Base-by-base conservation (phyloP, 2,329 filamentous ascomycete genomes). In the Proliferodiscus dingleyae region DNA sequence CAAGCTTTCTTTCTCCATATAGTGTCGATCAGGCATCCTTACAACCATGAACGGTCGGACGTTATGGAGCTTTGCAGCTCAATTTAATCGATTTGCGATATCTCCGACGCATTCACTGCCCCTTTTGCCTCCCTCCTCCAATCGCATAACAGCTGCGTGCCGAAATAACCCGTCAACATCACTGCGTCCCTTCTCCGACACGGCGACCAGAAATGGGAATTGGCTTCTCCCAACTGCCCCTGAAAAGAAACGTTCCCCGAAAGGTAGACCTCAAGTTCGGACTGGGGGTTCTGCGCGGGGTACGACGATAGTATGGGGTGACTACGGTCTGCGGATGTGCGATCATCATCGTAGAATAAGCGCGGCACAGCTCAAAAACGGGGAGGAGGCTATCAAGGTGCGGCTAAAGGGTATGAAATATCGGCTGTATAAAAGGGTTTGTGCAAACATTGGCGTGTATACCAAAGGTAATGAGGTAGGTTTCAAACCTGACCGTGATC, bases 271-370 rank as follows among this genome's bases (percentile, higher is more conserved):
- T 40, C 81, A 89, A 59, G 89, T 97, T 39, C 80, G 87, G 19
- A 98, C 90, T 0, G 93, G 93, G 51, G 93, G 93, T 50, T 94
- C 87, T 45, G 83, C 78, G 28, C 89, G 94, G 66, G 93, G 93
- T 57, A 98, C 93, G 28, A 97, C 91, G 0, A 86, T 98, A 16
- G 82, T 94, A 46, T 97, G 89, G 89, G 93, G 93, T 45, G 90
- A 97, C 66, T 98, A 90, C 64, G 93, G 93, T 7, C 72, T 98
- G 57, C 87, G 93, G 46, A 93, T 98, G 83, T 82, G 77, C 53
- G 93, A 98, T 68, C 87, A 95, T 66, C 87, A 96, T 70, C 86
- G 93, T 47, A 81, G 93, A 61, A 87, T 98, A 64, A 89, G 85
- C 56, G 87, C 93, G 19, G 73, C 81, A 55, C 87, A 95, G 59